Evolutionary conservation across 176 grass and related monocot genomes (phyloP).

Genomic region (Secale cereale): DNA sequence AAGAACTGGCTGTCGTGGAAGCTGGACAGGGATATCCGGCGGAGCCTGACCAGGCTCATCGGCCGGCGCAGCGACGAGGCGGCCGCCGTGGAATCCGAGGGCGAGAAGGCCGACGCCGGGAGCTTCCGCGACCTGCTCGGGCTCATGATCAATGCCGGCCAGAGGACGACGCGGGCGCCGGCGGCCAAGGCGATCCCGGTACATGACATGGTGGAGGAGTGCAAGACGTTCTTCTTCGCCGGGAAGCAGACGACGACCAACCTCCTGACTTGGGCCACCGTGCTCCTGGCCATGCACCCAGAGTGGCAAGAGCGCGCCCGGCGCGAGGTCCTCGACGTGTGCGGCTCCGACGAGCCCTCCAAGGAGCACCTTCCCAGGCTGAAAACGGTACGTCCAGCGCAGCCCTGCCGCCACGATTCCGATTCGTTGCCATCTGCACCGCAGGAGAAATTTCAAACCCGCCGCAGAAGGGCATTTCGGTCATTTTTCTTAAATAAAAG

Average conservation of each 20-base stretch:
- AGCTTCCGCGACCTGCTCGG: constrained; percentile 63
- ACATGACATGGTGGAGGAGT: constrained; percentile 88
- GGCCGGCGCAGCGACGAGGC: constrained; percentile 43
- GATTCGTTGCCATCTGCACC: background rate
- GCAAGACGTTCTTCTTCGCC: constrained; percentile 99
- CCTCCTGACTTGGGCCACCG: constrained; percentile 78
- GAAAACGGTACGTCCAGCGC: constrained; percentile 49
- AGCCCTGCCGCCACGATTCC: background rate
- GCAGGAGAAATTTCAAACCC: background rate
- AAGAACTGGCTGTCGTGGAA: constrained; percentile 74
- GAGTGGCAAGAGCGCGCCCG: constrained; percentile 85
- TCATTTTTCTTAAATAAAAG: background rate
- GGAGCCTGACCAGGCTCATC: constrained; percentile 55
- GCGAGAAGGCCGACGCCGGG: background rate
- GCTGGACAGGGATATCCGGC: constrained; percentile 63
- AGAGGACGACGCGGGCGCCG: constrained; percentile 6
- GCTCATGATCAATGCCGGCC: constrained; percentile 62
- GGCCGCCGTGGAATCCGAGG: background rate
- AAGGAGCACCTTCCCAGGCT: constrained; percentile 75
- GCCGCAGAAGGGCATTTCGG: background rate
- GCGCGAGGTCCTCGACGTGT: constrained; percentile 63
- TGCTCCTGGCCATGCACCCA: constrained; percentile 94
- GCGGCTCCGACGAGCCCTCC: constrained; percentile 51
- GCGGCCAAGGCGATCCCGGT: constrained; percentile 37
- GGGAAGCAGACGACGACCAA: constrained; percentile 96